phyloP scores from a whole-genome alignment of 75 land plant species.

The Azolla pinnata region DNA sequence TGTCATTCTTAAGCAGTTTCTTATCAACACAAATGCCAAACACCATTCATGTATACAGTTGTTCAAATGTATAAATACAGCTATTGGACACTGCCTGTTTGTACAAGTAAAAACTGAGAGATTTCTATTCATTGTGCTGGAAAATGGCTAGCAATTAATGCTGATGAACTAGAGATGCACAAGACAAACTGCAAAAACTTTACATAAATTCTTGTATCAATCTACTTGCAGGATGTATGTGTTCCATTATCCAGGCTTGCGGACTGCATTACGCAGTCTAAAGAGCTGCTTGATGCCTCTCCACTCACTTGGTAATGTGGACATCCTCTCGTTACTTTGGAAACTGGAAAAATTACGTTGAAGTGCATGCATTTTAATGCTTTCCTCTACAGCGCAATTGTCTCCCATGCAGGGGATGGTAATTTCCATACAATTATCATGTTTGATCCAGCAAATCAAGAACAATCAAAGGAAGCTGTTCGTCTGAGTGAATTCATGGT shows the following conservation, averaged over 20 bases:
- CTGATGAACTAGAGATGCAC: too few relatives aligned
- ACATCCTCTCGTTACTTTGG: neutral
- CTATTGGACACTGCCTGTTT: neutral
- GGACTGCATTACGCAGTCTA: constrained; percentile 76
- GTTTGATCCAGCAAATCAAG: constrained; percentile 71
- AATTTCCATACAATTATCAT: constrained; percentile 82
- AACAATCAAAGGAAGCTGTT: constrained; percentile 66
- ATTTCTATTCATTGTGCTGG: too few relatives aligned
- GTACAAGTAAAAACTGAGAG: too few relatives aligned
- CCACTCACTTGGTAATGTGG: constrained; percentile 57
- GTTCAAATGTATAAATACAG: too few relatives aligned
- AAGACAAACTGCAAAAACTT: neutral
- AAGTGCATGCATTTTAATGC: neutral
- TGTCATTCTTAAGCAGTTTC: too few relatives aligned
- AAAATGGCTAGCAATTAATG: too few relatives aligned
- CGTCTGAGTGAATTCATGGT: constrained; percentile 70
- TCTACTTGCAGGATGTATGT: constrained; percentile 79
- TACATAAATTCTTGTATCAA: neutral
- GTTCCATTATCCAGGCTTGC: constrained; percentile 91
- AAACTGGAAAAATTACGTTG: neutral
- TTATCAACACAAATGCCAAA: too few relatives aligned
- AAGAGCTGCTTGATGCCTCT: constrained; percentile 72
- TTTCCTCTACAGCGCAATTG: constrained; percentile 42
- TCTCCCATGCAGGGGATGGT: constrained; percentile 99
- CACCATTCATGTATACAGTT: too few relatives aligned